Evolutionary conservation across 495 filamentous ascomycete species (phyloP), one percentile per base, ranked within the genome.

Genomic region (Aspergillus affinis): DNA sequence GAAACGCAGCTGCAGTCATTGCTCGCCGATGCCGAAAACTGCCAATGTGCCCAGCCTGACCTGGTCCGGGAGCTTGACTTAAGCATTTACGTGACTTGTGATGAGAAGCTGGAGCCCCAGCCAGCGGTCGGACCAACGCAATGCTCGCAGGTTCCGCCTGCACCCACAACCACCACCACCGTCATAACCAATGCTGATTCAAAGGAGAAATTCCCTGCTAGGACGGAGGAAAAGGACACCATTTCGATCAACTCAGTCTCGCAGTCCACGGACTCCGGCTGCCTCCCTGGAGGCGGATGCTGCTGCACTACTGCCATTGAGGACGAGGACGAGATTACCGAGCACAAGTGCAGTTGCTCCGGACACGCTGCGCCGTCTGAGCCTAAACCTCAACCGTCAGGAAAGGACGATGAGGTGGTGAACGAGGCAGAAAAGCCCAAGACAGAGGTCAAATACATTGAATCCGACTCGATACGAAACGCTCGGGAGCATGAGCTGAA

Each of bases 81-180:
- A 8, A 85, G 78, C 52, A 74, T 89, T 48, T 87, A 85, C 59
- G 68, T 88, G 45, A 88, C 86, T 6, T 88, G 86, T 59, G 85
- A 87, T 54, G 74, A 79, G 21, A 68, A 61, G 30, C 60, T 82
- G 18, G 69, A 72, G 18, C 29, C 65, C 9, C 65, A 61, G 17
- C 41, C 47, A 20, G 15, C 55, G 8, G 21, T 6, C n/a, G 45
- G 26, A 18, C 41, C 23, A 30, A 30, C 20, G 30, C 21, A 44
- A 17, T 62, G 44, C 55, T 56, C 60, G 20, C 58, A 41, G 21
- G 32, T 21, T 12, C 51, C 23, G 18, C 53, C 23, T 44, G 49
- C 49, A 20, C 41, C 48, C 10, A 54, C 51, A 5, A 54, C 44
- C 32, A 26, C 32, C 46, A 49, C 45, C 18, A 41, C 36, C 47